phyloP scores from a whole-genome alignment of 1,139 yeast species.

The Nakaseomyces sp. region DNA sequence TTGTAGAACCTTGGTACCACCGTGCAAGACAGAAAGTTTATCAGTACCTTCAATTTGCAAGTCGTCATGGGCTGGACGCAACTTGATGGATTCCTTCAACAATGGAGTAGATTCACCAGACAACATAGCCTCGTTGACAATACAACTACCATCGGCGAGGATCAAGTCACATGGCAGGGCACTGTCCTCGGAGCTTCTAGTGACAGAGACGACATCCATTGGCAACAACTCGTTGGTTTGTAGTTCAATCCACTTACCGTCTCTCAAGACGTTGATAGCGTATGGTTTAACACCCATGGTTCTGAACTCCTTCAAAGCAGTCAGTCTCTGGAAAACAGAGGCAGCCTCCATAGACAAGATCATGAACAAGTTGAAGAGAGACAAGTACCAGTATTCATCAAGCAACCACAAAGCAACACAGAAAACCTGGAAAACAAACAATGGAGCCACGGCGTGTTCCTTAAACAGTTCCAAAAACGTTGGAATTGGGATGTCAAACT shows the following conservation, averaged over 20 bases:
- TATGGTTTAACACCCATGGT: conserved; percentile 97
- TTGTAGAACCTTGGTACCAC: conserved; percentile 95
- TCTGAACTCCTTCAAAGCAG: conserved; percentile 89
- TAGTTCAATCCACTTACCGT: conserved; percentile 57
- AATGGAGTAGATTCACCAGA: conserved; percentile 98
- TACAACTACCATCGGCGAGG: conserved; percentile 78
- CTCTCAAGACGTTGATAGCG: conserved; percentile 62
- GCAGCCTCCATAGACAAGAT: conserved; percentile 88
- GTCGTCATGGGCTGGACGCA: conserved; percentile 64
- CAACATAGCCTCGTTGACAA: conserved; percentile 95
- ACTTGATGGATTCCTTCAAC: conserved; percentile 79
- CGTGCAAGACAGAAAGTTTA: conserved; percentile 81
- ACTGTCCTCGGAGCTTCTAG: conserved; percentile 81
- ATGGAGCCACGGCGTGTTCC: conserved; percentile 98
- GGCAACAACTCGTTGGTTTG: conserved; percentile 77
- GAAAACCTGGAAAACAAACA: conserved; percentile 91
- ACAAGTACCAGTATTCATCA: conserved; percentile 96
- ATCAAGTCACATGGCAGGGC: conserved; percentile 96
- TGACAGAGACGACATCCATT: conserved; percentile 82
- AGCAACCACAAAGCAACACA: conserved; percentile 93
- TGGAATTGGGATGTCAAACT: conserved; percentile 92
- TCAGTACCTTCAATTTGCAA: conserved; percentile 76
- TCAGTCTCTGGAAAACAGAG: conserved; percentile 89
- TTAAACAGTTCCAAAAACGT: conserved; percentile 82
- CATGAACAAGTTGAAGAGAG: conserved; percentile 86